Evolutionary conservation across 495 filamentous ascomycete species (phyloP), one percentile per base, ranked within the genome.

Genomic region (Hyaloscypha bicolor): DNA sequence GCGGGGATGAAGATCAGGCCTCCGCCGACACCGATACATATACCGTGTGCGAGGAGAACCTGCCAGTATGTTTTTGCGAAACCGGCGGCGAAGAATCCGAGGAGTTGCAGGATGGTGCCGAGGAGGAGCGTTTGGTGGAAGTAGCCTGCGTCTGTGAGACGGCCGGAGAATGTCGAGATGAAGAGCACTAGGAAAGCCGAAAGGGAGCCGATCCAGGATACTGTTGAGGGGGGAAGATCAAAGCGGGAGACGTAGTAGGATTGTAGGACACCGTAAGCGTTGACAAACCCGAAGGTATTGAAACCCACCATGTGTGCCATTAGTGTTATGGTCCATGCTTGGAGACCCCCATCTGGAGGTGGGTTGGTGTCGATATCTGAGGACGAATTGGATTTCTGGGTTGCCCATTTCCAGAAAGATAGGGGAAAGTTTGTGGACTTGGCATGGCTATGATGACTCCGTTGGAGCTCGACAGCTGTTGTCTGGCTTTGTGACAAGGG

Each of bases 41-140:
- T 61, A 2, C 93, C 93, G 70, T 97, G 94, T 0, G 92, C 83
- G 0, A 97, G 83, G 63, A 97, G 85, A 1, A 97, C 71, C 66
- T 95, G 93, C 86, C 87, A 95, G 75, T 90, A 91, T 35, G 79
- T 69, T 1, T 82, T 88, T 37, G 85, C 85, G 6, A 87, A 74
- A 1, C 87, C 88, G 3, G 90, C 89, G 77, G 86, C 83, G 74
- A 92, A 91, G 55, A 91, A 81, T 25, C 87, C 84, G n/a, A 90
- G 69, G 3, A 86, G 58, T 53, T 83, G 76, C 22, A 91, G 60
- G 2, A 84, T 37, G 1, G 83, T 80, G 6, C 90, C 90, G 9
- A 75, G 51, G 0, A 81, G 62, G 55, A 91, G 79, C 2, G 82
- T 82, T 37, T 77, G 72, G 21, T 83, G 79, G 77, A 92, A 94